Percentiles rank a stretch among this genome's conserved stretches.
Evolutionary conservation across 1,139 yeast species (phyloP).

Genomic region (Protomyces lactucae-debilis): DNA sequence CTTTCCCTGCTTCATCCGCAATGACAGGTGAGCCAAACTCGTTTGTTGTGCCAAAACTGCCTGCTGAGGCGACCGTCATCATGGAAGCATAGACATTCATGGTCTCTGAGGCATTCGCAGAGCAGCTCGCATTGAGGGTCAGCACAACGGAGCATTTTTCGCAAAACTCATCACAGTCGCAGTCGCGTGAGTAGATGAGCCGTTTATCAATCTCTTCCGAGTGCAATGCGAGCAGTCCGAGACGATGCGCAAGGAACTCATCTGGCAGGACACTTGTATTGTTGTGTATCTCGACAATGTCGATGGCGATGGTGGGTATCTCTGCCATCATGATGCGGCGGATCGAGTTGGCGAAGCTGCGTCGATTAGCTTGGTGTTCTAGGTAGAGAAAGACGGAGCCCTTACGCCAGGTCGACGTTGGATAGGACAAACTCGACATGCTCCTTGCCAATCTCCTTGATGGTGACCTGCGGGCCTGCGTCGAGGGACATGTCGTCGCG

Average conservation of each 20-base stretch:
- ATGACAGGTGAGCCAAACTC: conserved; percentile 71
- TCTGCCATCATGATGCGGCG: conserved; percentile 92
- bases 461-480: conserved; percentile 72
- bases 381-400: conserved; percentile 21
- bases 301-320: conserved; percentile 59
- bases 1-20: conserved; percentile 68
- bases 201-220: conserved; percentile 72
- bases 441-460: conserved; percentile 77
- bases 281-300: conserved; percentile 86
- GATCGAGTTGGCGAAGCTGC: conserved; percentile 75
- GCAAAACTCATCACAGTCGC: conserved; percentile 97
- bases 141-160: conserved; percentile 88
- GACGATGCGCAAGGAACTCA: conserved; percentile 87
- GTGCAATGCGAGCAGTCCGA: conserved; percentile 84
- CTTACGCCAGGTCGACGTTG: conserved; percentile 72
- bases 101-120: conserved; percentile 61
- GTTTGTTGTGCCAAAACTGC: conserved; percentile 33
- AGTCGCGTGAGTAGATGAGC: conserved; percentile 55
- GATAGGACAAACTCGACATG: conserved; percentile 84
- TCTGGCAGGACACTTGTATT: conserved; percentile 95
- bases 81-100: conserved; percentile 89
- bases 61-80: conserved; percentile 41
- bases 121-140: conserved; percentile 80
- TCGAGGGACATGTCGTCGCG: conserved; percentile 33
- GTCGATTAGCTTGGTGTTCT: not conserved